Base-by-base conservation (phyloP, 768 basidiomycete genomes). In the Kwoniella newhampshirensis region DNA sequence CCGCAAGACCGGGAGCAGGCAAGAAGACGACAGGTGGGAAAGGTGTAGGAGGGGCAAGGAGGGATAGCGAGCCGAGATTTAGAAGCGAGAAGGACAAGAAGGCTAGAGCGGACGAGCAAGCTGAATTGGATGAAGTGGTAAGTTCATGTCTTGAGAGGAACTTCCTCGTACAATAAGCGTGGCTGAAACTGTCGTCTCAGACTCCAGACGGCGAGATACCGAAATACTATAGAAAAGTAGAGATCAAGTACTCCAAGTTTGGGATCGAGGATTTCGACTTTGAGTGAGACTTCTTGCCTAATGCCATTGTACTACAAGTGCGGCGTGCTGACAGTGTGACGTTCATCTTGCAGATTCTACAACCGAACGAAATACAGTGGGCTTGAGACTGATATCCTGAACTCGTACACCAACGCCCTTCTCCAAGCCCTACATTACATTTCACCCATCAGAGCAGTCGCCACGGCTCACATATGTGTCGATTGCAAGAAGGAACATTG, bases 221-320 rank as follows among this genome's bases (percentile, higher is more conserved):
- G 0, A 83, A 82, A 53, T 82, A 85, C 59, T 99, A 96, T 75
- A 85, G 88, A 56, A 87, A 86, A 67, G 92, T 96, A 15, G 93
- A 97, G 77, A 99, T 99, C 68, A 91, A 93, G 76, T 99, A 99
- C 74, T 93, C 90, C 36, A 94, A 93, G 70, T 99, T 99, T 68
- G 94, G 94, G 3, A 90, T 98, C 17, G 94, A 97, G 73, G 94
- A 99, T 76, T 99, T 99, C 69, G 96, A 99, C 77, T 99, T 99
- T 69, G 94, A 83, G 92, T 91, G 73, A 54, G 82, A 74, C 12
- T 0, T 13, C 17, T 30, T 37, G 40, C 47, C 1, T 51, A 23
- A 3, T 21, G 13, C 50, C 7, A 7, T 51, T 25, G 2, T 51
- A 17, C 30, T 49, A 18, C 13, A 11, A 32, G 47, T 26, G 20